Percentiles rank a stretch among this genome's conserved stretches.
Conservation (phyloP, 2,329 filamentous ascomycete genomes). For the Fusarium floridanum region DNA sequence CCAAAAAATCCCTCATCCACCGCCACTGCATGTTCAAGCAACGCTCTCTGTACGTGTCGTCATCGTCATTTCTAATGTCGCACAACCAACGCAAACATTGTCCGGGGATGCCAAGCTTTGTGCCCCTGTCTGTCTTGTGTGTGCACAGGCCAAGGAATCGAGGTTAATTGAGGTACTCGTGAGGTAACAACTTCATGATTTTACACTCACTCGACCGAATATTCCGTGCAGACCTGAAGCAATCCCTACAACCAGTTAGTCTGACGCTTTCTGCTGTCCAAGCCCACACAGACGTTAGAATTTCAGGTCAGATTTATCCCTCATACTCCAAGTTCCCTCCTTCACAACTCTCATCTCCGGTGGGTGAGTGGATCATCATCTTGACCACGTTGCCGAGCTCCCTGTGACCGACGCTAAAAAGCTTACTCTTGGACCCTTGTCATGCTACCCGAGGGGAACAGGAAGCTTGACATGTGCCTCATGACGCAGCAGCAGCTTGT, state of each 20-base stretch:
- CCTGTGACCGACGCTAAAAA: conserved; percentile 26
- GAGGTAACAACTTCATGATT: background rate
- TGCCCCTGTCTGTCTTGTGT: background rate
- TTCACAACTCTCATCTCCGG: background rate
- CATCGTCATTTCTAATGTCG: background rate
- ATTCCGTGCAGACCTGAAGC: background rate
- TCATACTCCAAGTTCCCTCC: background rate
- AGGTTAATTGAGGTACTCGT: background rate
- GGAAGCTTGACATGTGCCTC: conserved; percentile 5
- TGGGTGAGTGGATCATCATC: background rate
- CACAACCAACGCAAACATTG: background rate
- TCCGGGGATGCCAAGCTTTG: background rate
- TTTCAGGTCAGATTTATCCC: background rate
- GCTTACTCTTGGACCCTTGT: conserved; percentile 26
- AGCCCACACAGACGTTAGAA: background rate
- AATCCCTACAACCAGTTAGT: background rate
- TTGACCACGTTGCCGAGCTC: background rate
- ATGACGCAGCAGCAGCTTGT: background rate
- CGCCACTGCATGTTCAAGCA: background rate
- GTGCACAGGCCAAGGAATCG: background rate
- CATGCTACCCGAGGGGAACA: background rate
- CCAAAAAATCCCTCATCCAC: conserved; percentile 23
- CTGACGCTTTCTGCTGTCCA: background rate
- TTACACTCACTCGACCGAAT: background rate
- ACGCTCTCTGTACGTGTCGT: background rate